These are phyloP conservation scores for Heteromeles arbutifolia DNA, from an alignment of 306 rosid genomes.

Conservation along the genomic window DNA sequence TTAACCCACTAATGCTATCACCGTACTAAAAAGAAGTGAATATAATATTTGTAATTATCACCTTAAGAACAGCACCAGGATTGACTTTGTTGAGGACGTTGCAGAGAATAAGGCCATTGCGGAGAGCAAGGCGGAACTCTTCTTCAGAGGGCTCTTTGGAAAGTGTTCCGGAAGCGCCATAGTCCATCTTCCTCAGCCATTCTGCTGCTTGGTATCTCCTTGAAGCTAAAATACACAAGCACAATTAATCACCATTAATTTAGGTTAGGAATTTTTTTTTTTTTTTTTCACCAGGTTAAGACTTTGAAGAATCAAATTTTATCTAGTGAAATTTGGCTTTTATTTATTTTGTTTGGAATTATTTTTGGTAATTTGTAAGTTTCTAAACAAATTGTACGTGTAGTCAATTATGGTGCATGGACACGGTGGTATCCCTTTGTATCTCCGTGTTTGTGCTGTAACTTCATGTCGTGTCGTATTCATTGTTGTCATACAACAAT, in stretches of 20 bases:
- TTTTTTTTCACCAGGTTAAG: neutral
- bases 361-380: neutral
- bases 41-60: neutral
- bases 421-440: too few species aligned
- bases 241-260: neutral
- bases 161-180: slow-evolving; percentile 56
- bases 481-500: too few species aligned
- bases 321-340: neutral
- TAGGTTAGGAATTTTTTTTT: neutral
- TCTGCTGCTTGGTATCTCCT: slow-evolving; percentile 86
- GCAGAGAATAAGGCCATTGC: slow-evolving; percentile 94
- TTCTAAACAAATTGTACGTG: neutral
- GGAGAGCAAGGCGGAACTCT: slow-evolving; percentile 77
- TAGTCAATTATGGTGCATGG: neutral
- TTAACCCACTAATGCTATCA: too few species aligned
- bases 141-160: slow-evolving; percentile 77
- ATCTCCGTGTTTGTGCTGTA: too few species aligned
- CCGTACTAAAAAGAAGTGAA: too few species aligned
- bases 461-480: too few species aligned
- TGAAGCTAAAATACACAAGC: slow-evolving; percentile 32
- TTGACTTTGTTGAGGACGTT: slow-evolving; percentile 90
- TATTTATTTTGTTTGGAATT: neutral
- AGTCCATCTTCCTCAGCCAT: slow-evolving; percentile 93
- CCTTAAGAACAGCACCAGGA: slow-evolving; percentile 91
- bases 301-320: neutral